Evolutionary conservation across 805 yeast species (phyloP).

Genomic region (Jamesozyma rosinii): DNA sequence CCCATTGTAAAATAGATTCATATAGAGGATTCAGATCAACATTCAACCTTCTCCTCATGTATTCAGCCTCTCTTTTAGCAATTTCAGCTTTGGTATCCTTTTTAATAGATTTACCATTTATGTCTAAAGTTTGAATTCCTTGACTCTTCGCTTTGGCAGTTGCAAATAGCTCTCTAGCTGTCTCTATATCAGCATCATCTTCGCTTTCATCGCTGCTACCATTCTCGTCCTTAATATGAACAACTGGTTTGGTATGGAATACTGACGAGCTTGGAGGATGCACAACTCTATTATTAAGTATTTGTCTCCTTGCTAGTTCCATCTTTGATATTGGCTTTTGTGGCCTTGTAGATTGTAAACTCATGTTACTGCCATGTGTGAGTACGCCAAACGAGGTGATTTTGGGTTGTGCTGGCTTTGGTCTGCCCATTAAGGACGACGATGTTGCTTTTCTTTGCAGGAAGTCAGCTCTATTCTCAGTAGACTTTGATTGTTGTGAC

Average conservation of each 20-base stretch:
- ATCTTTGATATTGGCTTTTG: conserved; percentile 31
- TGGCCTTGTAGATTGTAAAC: conserved; percentile 14
- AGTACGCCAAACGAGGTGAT: conserved; percentile 33
- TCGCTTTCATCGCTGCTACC: conserved; percentile 35
- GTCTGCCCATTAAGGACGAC: conserved; percentile 24
- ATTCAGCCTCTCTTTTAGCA: conserved; percentile 54
- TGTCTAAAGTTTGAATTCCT: conserved; percentile 33
- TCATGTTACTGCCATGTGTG: conserved; percentile 20
- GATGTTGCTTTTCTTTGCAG: conserved; percentile 27
- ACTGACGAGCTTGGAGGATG: conserved; percentile 45
- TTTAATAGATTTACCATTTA: conserved; percentile 33
- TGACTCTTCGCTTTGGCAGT: conserved; percentile 25
- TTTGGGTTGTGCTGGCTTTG: conserved; percentile 29
- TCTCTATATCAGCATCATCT: conserved; percentile 33
- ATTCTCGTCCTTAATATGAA: conserved; percentile 15
- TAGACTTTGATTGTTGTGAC: background rate
- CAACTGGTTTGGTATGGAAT: conserved; percentile 35
- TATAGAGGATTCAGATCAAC: conserved; percentile 74
- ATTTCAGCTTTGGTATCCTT: conserved; percentile 34
- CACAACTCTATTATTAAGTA: conserved; percentile 25
- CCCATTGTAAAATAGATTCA: conserved; percentile 63
- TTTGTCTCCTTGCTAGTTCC: conserved; percentile 33
- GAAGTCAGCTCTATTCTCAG: conserved; percentile 27
- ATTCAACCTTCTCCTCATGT: conserved; percentile 70
- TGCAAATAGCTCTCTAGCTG: conserved; percentile 31